Base-by-base conservation (phyloP, 2,329 filamentous ascomycete genomes). In the Fusarium sp. region DNA sequence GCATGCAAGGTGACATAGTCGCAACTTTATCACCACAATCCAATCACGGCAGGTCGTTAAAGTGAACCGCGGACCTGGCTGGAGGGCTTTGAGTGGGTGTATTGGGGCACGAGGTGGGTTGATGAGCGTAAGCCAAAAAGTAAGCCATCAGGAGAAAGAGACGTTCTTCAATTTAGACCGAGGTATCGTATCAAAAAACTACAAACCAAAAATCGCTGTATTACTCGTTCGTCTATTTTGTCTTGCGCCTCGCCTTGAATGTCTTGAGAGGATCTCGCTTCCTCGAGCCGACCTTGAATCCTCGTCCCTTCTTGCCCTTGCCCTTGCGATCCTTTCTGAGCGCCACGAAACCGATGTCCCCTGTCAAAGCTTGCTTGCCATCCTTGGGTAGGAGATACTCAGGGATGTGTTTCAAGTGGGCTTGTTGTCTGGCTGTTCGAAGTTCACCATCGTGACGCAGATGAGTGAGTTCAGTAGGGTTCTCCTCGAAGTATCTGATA, bases 321-420 rank as follows among this genome's bases (percentile, higher is more conserved):
- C 78, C 83, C 77, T 88, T 85, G 71, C 84, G 83, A 40, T 85
- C 85, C 77, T 88, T 89, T 69, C 83, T 83, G 70, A 91, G 84
- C 0, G 92, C 89, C 34, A 97, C 93, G 74, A 94, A 96, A 3
- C 93, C 93, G 56, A 94, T 85, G 60, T 93, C 86, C 83, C 56
- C 89, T 34, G 87, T 87, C 54, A 93, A 81, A 0, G 87, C 90
- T 75, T 92, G 91, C 78, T 89, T 92, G 42, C 91, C 91, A 76
- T 88, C 94, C 76, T 80, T 86, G 82, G 96, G 96, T 73, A 99
- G 84, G 52, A 99, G 82, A 77, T 99, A 99, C 46, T 98, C 94
- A 0, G 96, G 96, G 2, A 99, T 92, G 78, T 98, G 93, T 81
- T 94, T 97, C 69, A 99, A 83, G 83, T 99, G 96, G 9, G 92